These are phyloP conservation scores for Myriosclerotinia scirpicola DNA, from an alignment of 2,329 filamentous ascomycete species.

Conservation along the genomic window DNA sequence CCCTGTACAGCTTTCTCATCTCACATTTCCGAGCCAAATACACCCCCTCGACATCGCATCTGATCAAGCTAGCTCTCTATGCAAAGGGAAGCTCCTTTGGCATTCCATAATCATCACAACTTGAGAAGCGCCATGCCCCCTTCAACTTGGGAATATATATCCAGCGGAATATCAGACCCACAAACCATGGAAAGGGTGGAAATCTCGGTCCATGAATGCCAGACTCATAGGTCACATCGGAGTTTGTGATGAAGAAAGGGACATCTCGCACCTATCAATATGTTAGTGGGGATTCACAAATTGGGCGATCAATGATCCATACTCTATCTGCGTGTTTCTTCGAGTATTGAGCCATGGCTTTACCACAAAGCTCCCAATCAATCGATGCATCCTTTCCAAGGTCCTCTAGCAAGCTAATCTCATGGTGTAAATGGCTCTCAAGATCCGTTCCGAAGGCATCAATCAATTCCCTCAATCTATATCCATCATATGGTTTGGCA, in stretches of 20 bases:
- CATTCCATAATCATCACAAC: slow-evolving; percentile 40
- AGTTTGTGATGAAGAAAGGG: slow-evolving; percentile 30
- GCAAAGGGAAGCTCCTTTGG: slow-evolving; percentile 44
- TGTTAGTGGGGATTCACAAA: background rate
- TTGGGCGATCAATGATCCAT: background rate
- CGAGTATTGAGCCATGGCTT: slow-evolving; percentile 32
- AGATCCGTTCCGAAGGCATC: slow-evolving; percentile 43
- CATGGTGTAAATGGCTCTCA: slow-evolving; percentile 43
- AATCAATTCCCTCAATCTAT: slow-evolving; percentile 39
- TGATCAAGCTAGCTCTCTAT: slow-evolving; percentile 25
- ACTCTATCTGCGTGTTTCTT: slow-evolving; percentile 26
- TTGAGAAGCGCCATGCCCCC: slow-evolving; percentile 43
- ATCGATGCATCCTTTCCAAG: slow-evolving; percentile 40
- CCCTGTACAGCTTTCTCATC: background rate
- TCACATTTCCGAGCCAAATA: background rate
- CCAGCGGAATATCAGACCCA: slow-evolving; percentile 40
- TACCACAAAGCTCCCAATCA: slow-evolving; percentile 40
- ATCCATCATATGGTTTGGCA: slow-evolving; percentile 40
- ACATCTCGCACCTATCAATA: slow-evolving; percentile 24
- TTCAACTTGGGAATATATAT: slow-evolving; percentile 42
- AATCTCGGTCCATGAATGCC: slow-evolving; percentile 37
- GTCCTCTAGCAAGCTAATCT: slow-evolving; percentile 44
- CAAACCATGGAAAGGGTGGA: slow-evolving; percentile 39
- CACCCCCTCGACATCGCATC: background rate
- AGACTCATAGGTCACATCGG: slow-evolving; percentile 36